Percentiles rank a stretch among this genome's conserved stretches.
Conservation (phyloP, 495 filamentous ascomycete species). For the Penicillium cinerascens region DNA sequence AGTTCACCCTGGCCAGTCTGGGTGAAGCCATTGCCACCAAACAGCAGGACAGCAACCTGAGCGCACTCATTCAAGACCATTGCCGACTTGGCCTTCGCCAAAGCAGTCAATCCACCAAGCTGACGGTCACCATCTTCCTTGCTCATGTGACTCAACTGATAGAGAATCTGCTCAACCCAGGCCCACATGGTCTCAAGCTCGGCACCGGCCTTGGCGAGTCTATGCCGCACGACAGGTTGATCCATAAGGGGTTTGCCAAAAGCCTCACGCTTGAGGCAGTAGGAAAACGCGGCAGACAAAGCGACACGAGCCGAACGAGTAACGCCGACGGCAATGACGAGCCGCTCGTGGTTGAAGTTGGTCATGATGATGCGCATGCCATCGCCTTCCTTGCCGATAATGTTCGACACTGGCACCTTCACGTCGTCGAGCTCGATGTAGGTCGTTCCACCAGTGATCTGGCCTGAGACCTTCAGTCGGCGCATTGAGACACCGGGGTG, state of each 20-base stretch:
- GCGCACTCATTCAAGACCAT: constrained; percentile 70
- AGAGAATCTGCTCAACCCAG: constrained; percentile 74
- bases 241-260: constrained; percentile 72
- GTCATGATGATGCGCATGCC: constrained; percentile 78
- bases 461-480: constrained; percentile 58
- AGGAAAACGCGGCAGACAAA: constrained; percentile 61
- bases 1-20: constrained; percentile 65
- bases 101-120: constrained; percentile 65
- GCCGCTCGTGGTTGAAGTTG: constrained; percentile 80
- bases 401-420: constrained; percentile 62
- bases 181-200: constrained; percentile 67
- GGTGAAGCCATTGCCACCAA: constrained; percentile 72
- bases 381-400: constrained; percentile 65
- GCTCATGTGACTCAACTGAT: constrained; percentile 59
- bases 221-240: constrained; percentile 68
- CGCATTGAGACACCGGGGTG: constrained; percentile 63
- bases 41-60: constrained; percentile 61
- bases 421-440: constrained; percentile 76
- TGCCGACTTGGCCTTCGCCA: constrained; percentile 67
- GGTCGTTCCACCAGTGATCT: constrained; percentile 62
- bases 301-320: constrained; percentile 64
- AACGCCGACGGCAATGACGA: constrained; percentile 60
- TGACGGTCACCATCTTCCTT: constrained; percentile 61
- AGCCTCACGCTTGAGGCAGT: constrained; percentile 67
- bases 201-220: constrained; percentile 66